Base-by-base conservation (phyloP, 306 rosid species). In the Lithocarpus polystachyus region DNA sequence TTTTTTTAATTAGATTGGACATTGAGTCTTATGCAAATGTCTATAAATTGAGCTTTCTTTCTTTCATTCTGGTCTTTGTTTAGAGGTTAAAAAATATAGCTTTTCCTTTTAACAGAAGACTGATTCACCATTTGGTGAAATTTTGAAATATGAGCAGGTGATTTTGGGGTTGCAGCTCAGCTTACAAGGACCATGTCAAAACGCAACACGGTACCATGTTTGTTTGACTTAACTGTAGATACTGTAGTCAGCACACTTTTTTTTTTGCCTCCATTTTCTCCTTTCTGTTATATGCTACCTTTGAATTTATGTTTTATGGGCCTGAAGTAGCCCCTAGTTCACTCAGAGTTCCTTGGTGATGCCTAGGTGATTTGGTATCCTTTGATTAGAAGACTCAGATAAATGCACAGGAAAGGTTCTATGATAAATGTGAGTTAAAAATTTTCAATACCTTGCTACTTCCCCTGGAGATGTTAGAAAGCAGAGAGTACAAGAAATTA, bases 131-230 rank as follows among this genome's bases (percentile, higher is more conserved):
- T 40, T 8, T 8, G 45, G 45, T 40, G 45, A 40, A 72, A 70
- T 67, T 69, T 88, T 68, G 71, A 53, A 77, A 80, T 80, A 23
- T 76, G 89, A 80, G 76, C 94, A 95, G 99, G 99, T 69, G 99
- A 95, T 87, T 95, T 95, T 87, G 99, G 99, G 76, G 99, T 95
- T 85, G 98, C 99, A 54, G 99, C 99, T 0, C 99, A 95, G 79
- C 97, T 95, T 52, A 95, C 99, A 24, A 89, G 99, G 91, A 95
- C 99, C 77, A 95, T 95, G 99, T 95, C 99, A 75, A 95, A 95
- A 92, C 98, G 99, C 81, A 95, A 95, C 77, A 93, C 99, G 85
- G 99, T 95, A 95, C 65, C 81, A 76, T 64, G 54, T 77, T 69
- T 52, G 40, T 78, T 69, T 82, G 31, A 31, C 68, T 48, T 24